Base-by-base conservation (phyloP, 495 filamentous ascomycete genomes). In the Cenococcum geophilum region DNA sequence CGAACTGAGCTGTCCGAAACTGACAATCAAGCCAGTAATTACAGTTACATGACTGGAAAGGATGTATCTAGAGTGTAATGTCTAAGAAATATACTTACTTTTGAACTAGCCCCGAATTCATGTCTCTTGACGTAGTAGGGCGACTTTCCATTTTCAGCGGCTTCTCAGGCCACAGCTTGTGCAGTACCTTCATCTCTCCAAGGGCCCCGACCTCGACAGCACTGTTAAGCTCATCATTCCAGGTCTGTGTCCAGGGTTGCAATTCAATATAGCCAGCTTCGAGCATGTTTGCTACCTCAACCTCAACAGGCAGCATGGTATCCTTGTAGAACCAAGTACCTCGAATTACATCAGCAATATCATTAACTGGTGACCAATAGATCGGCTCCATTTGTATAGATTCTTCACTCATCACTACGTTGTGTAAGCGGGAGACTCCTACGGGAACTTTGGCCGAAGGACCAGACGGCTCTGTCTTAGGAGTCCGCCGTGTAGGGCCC, bases 241-340 rank as follows among this genome's bases (percentile, higher is more conserved):
- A 98, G 0, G 92, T 96, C 63, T 93, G 81, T 0, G 89, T 91
- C 88, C 92, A 96, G 0, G 90, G 89, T 54, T 86, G 86, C 42
- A 97, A 79, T 64, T 93, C 88, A 36, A 83, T 74, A 71, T 95
- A 98, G 20, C 93, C 93, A 27, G 82, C 82, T 66, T 98, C 93
- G 0, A 98, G 79, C 70, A 90, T 89, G 70, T 97, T 97, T 32
- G 93, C 92, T 40, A 96, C 86, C n/a, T 83, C 79, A 4, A 88
- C 81, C 66, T 96, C 89, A 9, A 98, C 85, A 1, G 93, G 93
- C 27, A 86, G 75, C 89, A 97, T 95, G 3, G 89, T 91, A 68
- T 96, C 91, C 69, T 85, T 87, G 72, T 97, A 97, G 70, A 98
- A 97, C 93, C 93, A 98, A 0, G 93, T 97, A 0, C 89, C 91